Evolutionary conservation across 1,139 yeast species (phyloP), one percentile per base, ranked within the genome.

Genomic region (Taiozyma sp.): DNA sequence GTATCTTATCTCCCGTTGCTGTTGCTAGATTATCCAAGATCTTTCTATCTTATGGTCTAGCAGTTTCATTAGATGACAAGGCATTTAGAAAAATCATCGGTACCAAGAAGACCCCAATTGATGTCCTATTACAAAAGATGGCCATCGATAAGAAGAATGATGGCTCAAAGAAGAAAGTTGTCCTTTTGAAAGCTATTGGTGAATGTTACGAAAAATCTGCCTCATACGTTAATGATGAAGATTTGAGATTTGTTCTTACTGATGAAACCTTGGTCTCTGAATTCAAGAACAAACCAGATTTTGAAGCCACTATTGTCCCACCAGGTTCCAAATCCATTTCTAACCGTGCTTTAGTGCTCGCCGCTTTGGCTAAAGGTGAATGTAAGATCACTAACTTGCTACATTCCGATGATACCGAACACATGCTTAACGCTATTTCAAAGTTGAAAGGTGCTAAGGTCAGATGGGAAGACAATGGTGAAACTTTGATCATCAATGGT

Each of bases 301-400:
- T 58, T 48, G 51, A 54, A 23, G 64, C 67, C 39, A 62, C 66
- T 8, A 75, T 93, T 44, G 75, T 77, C 29, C 99, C 99, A 29
- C 99, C 99, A 12, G 99, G 99, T 1, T 93, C 98, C 5, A 93
- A 93, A 68, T 92, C 98, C 3, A 93, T 93, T 56, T 91, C 98
- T 14, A 93, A 93, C 67, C 83, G 99, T 67, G 99, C 98, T 9
- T 77, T 93, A 57, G 82, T 93, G 23, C 75, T 93, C 58, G 98
- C 99, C 45, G 96, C 99, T 28, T 78, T 93, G 56, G 96, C 97
- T 56, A 72, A 78, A 49, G 98, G 99, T 43, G 80, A 84, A 38
- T 92, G 96, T 64, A 80, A 79, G 62, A 82, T 93, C 60, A 85
- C 84, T 59, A 93, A 93, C 69, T 74, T 93, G 63, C 79, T 93